Evolutionary conservation across 768 basidiomycete species (phyloP), one percentile per base, ranked within the genome.

Genomic region (Russula foetens): DNA sequence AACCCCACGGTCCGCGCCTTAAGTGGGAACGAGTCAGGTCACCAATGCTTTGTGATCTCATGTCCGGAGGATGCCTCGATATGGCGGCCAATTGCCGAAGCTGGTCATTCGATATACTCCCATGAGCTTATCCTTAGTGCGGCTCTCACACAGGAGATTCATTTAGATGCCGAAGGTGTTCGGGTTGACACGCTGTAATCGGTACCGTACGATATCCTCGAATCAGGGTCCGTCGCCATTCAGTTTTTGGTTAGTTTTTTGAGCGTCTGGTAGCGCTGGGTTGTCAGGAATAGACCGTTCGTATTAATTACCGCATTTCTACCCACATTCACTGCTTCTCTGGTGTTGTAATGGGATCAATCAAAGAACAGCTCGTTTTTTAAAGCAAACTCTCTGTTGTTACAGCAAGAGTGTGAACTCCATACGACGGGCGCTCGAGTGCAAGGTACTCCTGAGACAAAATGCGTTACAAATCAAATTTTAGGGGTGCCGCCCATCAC

Each of bases 71-170:
- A 92, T 64, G 73, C 72, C 26, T 73, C 78, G 2, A 79, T 86
- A 17, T 92, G 90, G 89, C 72, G 81, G 26, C 79, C 85, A 7
- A 74, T 92, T 43, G 74, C 74, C 0, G 67, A 80, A 21, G 74
- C 74, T 15, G 75, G 81, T 0, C 73, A 79, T 64, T 75, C 76
- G 21, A 77, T 92, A n/a, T 92, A 89, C 71, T 79, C 79, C 0
- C 78, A 80, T 29, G 89, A 92, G 68, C 73, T 92, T 28, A 70
- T 93, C 15, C 71, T 92, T 60, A 81, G 75, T 35, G 82, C 78
- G 0, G 81, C 83, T 1, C 69, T 91, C 69, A 82, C 75, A 61
- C 91, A 92, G 69, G 72, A 84, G 65, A 74, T 89, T 23, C 81
- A 83, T 24, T 88, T 83, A 82, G 78, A 88, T 26, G 77, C 78